phyloP scores from a whole-genome alignment of 225 moss, liverwort and hornwort species.

The Lunularia cruciata region DNA sequence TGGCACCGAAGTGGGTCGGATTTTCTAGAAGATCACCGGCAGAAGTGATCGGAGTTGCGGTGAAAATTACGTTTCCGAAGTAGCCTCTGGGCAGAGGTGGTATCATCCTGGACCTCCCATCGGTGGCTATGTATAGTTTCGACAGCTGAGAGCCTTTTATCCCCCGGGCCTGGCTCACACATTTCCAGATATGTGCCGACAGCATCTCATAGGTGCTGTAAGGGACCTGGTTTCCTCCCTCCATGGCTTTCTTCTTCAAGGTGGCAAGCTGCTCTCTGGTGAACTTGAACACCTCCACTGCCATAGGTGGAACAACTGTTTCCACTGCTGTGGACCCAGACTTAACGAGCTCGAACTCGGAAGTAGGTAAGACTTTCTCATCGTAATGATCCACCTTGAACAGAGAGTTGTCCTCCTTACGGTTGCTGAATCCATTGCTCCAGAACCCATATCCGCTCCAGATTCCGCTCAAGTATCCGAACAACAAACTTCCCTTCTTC shows the following conservation, averaged over 20 bases:
- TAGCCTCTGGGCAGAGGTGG: constrained; percentile 87
- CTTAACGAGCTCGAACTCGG: neutral
- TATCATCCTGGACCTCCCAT: constrained; percentile 63
- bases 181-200: constrained; percentile 90
- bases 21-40: constrained; percentile 65
- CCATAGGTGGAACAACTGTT: constrained; percentile 44
- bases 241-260: constrained; percentile 61
- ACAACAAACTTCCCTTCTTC: neutral
- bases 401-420: neutral
- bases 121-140: constrained; percentile 88
- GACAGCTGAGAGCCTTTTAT: constrained; percentile 54
- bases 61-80: constrained; percentile 97
- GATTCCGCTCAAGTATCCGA: constrained; percentile 14
- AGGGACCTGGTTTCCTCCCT: constrained; percentile 42
- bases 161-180: constrained; percentile 59
- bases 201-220: constrained; percentile 98
- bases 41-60: constrained; percentile 68
- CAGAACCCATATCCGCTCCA: neutral
- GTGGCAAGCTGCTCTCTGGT: constrained; percentile 54
- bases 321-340: constrained; percentile 7
- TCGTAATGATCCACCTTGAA: no score
- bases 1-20: constrained; percentile 61
- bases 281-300: constrained; percentile 68
- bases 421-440: neutral
- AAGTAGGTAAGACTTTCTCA: neutral